phyloP scores from a whole-genome alignment of 139 green algal genomes.

The Medakamo hakoo region DNA sequence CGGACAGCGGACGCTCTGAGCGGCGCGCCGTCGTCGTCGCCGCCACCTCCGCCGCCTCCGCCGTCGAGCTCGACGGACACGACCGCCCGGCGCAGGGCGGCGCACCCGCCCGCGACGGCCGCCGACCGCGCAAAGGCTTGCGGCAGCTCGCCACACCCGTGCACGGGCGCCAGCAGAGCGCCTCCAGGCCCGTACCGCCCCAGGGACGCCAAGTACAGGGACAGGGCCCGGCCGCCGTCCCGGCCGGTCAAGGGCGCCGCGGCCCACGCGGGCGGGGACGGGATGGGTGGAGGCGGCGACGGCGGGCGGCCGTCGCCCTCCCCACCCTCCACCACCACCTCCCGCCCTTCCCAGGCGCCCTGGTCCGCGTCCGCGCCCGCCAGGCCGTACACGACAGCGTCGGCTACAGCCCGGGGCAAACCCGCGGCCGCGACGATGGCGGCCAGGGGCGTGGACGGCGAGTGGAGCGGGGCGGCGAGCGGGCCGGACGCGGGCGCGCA shows the following conservation, averaged over 20 bases:
- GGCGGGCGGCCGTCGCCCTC: not conserved
- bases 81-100: not conserved
- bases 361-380: conserved; percentile 8
- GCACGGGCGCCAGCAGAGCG: conserved; percentile 47
- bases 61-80: not conserved
- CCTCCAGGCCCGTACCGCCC: conserved; percentile 8
- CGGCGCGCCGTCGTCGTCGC: no score
- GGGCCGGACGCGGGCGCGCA: not conserved
- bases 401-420: not conserved
- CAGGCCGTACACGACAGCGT: not conserved
- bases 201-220: not conserved
- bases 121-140: conserved; percentile 28
- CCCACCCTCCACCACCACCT: conserved; percentile 17
- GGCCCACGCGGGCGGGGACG: not conserved
- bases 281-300: not conserved
- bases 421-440: not conserved
- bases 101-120: conserved; percentile 2
- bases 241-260: not conserved
- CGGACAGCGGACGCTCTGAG: not conserved
- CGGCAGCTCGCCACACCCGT: conserved; percentile 43
- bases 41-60: no score
- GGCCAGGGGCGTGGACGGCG: not conserved
- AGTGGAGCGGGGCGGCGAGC: not conserved
- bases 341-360: conserved; percentile 16
- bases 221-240: no score